Percentiles rank a stretch among this genome's conserved stretches.
These are phyloP conservation scores for Plasmodium vinckei DNA, from an alignment of 169 alveolate genomes.

Conservation along the genomic window DNA sequence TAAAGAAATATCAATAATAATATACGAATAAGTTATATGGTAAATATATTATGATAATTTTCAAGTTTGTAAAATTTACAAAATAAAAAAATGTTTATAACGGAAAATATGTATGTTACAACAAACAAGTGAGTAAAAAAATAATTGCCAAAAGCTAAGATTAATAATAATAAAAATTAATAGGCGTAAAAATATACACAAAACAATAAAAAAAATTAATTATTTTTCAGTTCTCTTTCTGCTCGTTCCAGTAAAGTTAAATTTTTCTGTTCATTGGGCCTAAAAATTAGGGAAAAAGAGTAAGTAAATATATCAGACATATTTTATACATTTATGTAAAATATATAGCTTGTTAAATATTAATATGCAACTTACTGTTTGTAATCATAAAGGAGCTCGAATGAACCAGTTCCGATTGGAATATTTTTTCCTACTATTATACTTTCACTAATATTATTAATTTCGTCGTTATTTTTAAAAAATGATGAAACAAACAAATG, in stretches of 20 bases:
- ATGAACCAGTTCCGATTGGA: slow-evolving; percentile 97
- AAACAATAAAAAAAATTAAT: too few relatives aligned
- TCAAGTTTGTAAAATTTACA: too few relatives aligned
- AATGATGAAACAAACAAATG: slow-evolving; percentile 98
- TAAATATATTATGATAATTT: too few relatives aligned
- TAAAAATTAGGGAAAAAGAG: slow-evolving; percentile 1
- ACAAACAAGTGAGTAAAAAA: too few relatives aligned
- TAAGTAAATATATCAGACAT: neutral
- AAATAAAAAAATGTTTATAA: too few relatives aligned
- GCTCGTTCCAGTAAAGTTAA: slow-evolving; percentile 59
- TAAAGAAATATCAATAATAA: too few relatives aligned
- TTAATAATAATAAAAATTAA: too few relatives aligned
- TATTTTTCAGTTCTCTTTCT: slow-evolving; percentile 1
- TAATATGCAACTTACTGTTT: slow-evolving; percentile 22
- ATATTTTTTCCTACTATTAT: slow-evolving; percentile 97
- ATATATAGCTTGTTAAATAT: neutral
- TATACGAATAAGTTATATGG: too few relatives aligned
- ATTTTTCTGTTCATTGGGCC: slow-evolving; percentile 32
- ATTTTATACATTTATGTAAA: neutral
- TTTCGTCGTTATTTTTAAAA: slow-evolving; percentile 92
- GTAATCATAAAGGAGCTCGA: slow-evolving; percentile 77
- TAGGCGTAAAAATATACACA: too few relatives aligned
- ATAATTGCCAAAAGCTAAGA: too few relatives aligned
- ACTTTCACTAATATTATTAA: slow-evolving; percentile 96
- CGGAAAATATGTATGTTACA: too few relatives aligned